Conservation (phyloP, 2,329 filamentous ascomycete species). For the Aspergillus amoenus region DNA sequence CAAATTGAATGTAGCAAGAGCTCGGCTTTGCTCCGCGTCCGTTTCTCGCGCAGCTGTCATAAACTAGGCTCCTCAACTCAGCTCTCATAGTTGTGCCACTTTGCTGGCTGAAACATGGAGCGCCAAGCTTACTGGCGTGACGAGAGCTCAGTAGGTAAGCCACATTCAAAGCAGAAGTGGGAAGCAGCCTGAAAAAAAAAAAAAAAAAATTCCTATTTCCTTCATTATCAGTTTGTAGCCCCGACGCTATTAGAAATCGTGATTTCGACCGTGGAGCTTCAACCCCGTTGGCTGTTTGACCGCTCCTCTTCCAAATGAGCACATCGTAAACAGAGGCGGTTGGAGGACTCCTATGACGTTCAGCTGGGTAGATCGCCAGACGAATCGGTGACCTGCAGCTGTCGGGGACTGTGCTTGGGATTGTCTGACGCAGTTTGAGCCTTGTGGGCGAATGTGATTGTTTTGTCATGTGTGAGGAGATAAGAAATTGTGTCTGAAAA, state of each 20-base stretch:
- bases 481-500: constrained; percentile 7
- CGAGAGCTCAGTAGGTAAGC: neutral
- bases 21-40: neutral
- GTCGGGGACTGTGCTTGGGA: neutral
- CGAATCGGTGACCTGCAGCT: neutral
- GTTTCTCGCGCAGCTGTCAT: neutral
- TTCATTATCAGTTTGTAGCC: neutral
- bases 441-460: neutral
- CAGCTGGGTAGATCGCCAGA: neutral
- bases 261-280: neutral
- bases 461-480: constrained; percentile 4
- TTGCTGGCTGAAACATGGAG: neutral
- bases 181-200: neutral
- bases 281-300: neutral
- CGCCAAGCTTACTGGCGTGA: neutral
- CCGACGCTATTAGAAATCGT: neutral
- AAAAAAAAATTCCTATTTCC: neutral
- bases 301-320: neutral
- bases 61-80: neutral
- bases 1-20: neutral
- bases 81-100: neutral
- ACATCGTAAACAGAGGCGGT: neutral
- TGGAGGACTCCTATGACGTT: neutral
- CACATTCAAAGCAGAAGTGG: neutral
- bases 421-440: neutral